phyloP scores from a whole-genome alignment of 176 grass and related monocot genomes.

The Pontederia crassipes region DNA sequence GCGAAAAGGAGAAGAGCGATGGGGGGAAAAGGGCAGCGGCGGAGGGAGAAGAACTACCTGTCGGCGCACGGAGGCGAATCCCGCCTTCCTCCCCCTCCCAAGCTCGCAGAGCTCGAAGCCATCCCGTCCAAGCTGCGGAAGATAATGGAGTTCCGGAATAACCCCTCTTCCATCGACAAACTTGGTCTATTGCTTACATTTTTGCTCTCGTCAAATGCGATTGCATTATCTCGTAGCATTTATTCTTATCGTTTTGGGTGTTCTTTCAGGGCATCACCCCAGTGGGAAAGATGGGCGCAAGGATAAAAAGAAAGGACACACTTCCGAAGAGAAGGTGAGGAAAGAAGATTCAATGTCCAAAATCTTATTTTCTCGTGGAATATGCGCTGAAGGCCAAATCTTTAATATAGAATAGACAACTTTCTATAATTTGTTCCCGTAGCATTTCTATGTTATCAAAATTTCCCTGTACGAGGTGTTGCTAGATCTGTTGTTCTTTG shows the following conservation, averaged over 20 bases:
- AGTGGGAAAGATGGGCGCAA: not conserved
- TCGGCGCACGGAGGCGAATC: slow-evolving; percentile 43
- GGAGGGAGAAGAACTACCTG: slow-evolving; percentile 88
- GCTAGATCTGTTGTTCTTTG: too few relatives aligned
- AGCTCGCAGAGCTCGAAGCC: slow-evolving; percentile 61
- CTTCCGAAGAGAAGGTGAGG: slow-evolving; percentile 4
- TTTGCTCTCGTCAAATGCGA: not conserved
- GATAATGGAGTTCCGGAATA: slow-evolving; percentile 65
- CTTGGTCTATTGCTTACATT: not conserved
- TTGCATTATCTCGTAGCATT: not conserved
- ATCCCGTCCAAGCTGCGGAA: slow-evolving; percentile 75
- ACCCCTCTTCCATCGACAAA: not conserved
- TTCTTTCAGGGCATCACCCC: not conserved
- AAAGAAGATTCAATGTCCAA: not conserved
- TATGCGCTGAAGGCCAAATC: not conserved
- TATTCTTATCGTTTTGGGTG: not conserved
- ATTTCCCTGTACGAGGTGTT: too few relatives aligned
- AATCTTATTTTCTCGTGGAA: not conserved
- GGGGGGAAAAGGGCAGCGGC: slow-evolving; percentile 54
- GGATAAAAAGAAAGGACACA: not conserved
- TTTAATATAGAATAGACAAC: too few relatives aligned
- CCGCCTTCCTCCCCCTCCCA: slow-evolving; percentile 65
- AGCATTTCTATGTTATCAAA: too few relatives aligned
- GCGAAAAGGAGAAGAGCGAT: slow-evolving; percentile 32
- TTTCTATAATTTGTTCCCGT: too few relatives aligned